Base-by-base conservation (phyloP, 768 basidiomycete genomes). In the Trametes coccinea region DNA sequence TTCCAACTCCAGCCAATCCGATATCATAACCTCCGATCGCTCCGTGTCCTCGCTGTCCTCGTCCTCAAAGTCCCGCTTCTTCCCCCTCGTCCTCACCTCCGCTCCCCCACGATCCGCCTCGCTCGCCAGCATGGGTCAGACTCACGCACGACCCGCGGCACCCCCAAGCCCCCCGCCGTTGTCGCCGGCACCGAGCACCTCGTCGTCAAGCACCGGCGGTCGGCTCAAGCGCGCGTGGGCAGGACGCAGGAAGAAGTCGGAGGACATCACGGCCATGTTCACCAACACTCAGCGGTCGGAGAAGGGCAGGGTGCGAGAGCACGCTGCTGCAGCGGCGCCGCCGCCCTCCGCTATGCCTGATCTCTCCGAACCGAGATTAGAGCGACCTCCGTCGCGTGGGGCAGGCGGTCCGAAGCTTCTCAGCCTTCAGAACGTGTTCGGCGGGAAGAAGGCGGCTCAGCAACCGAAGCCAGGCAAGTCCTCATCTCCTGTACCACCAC, bases 161-260 rank as follows among this genome's bases (percentile, higher is more conserved):
- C 40, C 67, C 31, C 27, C 46, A 17, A 62, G 70, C 71, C 39
- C 70, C 66, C 63, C 69, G 17, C 67, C 66, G 41, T 53, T 63
- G 33, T 56, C 66, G 14, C 69, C 61, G 51, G 62, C 57, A 17
- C 62, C 71, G 74, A 62, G 62, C 40, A 74, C 30, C 30, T 49
- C 75, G 40, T 75, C 80, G 37, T 74, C 79, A 17, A 72, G 77
- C 14, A 77, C 80, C 33, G 82, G 84, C 29, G 72, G 73, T 61
- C 84, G 78, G 67, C 73, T 89, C 50, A 86, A 83, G 68, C 84
- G 86, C 57, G 85, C 80, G 3, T 84, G 86, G 67, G 84, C 75
- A 45, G 77, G 71, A 17, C 79, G 85, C 48, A 76, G 83, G 61
- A 87, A 84, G 76, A 84, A 82, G 70, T 79, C 84, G 6, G 82